Evolutionary conservation across 1,284 basidiomycete genomes (phyloP).

Genomic region (Schizophyllum commune): DNA sequence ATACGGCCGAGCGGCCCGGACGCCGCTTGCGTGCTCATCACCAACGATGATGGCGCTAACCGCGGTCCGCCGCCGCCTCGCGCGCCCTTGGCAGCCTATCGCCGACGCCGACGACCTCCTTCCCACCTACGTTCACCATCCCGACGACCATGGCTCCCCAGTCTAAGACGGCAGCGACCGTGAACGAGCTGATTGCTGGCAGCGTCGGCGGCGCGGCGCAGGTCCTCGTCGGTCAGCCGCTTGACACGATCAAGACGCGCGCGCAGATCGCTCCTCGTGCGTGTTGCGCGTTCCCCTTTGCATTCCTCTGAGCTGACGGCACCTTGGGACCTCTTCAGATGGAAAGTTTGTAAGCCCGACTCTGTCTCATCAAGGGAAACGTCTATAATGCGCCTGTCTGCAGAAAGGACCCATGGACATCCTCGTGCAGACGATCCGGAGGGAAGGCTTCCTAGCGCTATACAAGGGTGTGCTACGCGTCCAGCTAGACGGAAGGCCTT

Average conservation of each 20-base stretch:
- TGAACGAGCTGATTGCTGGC: slow-evolving; percentile 72
- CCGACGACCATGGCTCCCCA: no score
- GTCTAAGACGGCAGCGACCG: slow-evolving; percentile 26
- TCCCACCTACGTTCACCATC: no score
- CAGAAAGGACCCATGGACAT: slow-evolving; percentile 93
- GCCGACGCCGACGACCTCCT: no score
- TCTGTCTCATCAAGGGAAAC: slow-evolving; percentile 12
- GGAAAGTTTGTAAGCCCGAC: slow-evolving; percentile 82
- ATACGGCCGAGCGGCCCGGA: no score
- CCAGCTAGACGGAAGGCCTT: neutral
- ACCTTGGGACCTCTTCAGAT: slow-evolving; percentile 31
- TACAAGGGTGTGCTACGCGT: slow-evolving; percentile 67
- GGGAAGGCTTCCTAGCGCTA: slow-evolving; percentile 84
- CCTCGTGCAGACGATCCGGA: slow-evolving; percentile 68
- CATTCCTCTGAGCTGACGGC: slow-evolving; percentile 1
- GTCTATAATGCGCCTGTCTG: no score
- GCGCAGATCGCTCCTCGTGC: slow-evolving; percentile 73
- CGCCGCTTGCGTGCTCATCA: no score
- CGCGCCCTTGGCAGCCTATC: no score
- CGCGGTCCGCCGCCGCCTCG: no score
- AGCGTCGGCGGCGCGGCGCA: slow-evolving; percentile 74
- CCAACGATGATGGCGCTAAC: no score
- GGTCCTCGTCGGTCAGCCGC: slow-evolving; percentile 81
- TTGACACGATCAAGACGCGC: slow-evolving; percentile 83
- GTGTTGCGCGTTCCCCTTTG: slow-evolving; percentile 6